phyloP scores from a whole-genome alignment of 164 flowering plant genomes.

The Magnolia officinalis region DNA sequence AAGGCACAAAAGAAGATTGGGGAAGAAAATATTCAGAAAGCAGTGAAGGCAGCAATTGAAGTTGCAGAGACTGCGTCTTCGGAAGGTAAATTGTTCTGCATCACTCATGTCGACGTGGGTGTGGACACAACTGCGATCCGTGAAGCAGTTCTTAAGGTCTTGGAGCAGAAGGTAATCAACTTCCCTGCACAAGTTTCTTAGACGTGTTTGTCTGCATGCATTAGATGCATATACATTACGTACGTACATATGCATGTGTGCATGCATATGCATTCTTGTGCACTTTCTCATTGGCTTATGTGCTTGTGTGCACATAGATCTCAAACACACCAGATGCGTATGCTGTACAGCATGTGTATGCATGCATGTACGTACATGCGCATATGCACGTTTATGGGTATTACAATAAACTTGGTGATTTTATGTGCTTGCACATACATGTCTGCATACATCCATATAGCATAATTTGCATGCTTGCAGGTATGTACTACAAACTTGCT shows the following conservation, averaged over 20 bases:
- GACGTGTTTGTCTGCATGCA: background rate
- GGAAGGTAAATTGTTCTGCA: slow-evolving; percentile 67
- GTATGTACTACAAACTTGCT: background rate
- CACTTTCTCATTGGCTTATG: background rate
- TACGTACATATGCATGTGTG: background rate
- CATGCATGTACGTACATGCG: background rate
- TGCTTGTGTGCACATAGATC: background rate
- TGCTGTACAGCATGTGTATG: background rate
- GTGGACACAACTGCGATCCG: slow-evolving; percentile 78
- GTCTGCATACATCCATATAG: background rate
- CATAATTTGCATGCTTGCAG: background rate
- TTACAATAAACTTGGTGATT: too few species aligned
- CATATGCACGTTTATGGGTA: background rate
- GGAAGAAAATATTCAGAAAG: slow-evolving; percentile 71
- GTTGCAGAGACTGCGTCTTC: slow-evolving; percentile 65
- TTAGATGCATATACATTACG: background rate
- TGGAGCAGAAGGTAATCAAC: slow-evolving; percentile 6
- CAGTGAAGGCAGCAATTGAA: slow-evolving; percentile 51
- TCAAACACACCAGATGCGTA: background rate
- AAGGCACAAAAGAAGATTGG: slow-evolving; percentile 79
- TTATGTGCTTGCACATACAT: background rate
- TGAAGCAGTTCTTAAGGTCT: slow-evolving; percentile 74
- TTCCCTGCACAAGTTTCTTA: too few species aligned
- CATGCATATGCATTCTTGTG: too few species aligned
- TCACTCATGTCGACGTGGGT: slow-evolving; percentile 73